Evolutionary conservation across 2,329 filamentous ascomycete genomes (phyloP), one percentile per base, ranked within the genome.

Genomic region (Emmonsia crescens): DNA sequence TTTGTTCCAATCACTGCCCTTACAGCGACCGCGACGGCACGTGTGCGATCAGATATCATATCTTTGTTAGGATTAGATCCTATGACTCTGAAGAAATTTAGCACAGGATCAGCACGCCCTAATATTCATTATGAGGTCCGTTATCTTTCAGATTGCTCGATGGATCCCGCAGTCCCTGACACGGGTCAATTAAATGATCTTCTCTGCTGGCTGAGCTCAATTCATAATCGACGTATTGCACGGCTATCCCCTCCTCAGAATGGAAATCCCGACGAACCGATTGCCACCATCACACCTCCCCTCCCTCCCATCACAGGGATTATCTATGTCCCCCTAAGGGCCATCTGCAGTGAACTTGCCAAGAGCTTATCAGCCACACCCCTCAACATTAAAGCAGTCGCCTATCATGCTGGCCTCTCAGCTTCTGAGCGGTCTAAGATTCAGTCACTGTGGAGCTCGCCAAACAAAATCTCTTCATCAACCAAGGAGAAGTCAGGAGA

Each of bases 121-220:
- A 97, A 96, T 67, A 81, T 97, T 8, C 92, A 97, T 74, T 88
- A 96, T 61, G 92, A 96, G 76, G 85, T 97, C 44, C 85, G 89
- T 29, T 96, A 78, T 58, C 71, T 77, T 51, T 67, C 71, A 27
- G 70, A 74, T 21, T 66, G 62, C 33, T 67, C 66, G 3, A 64
- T 66, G 2, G 73, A 75, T n/a, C 65, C 67, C 2, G 68, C 64
- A 5, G 65, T 68, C 12, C 69, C 73, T 1, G 68, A 69, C 42
- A 84, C 81, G 40, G 88, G 92, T 69, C 85, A 91, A 65, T 82
- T 89, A 60, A 85, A 93, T 68, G 84, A 95, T 74, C 89, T 96
- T 66, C 73, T 95, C 10, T 71, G 74, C 44, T 96, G 91, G 89
- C 81, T 96, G 29, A 83, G 83, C 64, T 79, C 80, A n/a, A 86